Base-by-base conservation (phyloP, 2,329 filamentous ascomycete species). In the Colletotrichum graminicola region DNA sequence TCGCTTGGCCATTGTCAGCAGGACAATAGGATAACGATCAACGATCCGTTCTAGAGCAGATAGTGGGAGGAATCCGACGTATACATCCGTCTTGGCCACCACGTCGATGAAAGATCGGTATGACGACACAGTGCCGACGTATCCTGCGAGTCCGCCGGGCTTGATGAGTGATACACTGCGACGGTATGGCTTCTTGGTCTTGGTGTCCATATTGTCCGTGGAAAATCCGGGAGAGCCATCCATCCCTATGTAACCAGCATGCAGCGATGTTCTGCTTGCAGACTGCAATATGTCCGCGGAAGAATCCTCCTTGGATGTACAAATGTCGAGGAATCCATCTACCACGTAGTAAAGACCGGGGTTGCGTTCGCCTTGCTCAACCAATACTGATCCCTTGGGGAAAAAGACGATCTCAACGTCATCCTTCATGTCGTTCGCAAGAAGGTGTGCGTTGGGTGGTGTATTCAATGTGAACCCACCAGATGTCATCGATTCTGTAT, bases 381-480 rank as follows among this genome's bases (percentile, higher is more conserved):
- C 95, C 21, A 99, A 87, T 0, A 99, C 93, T 1, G 96, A 95
- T 2, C 93, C 95, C 79, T 98, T 94, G 0, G 95, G 95, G 75
- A 99, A 99, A 83, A 93, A 98, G 7, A 99, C 96, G 74, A 99
- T 98, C 78, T 99, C 96, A 3, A 98, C 90, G 64, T 99, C 96
- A 73, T 97, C 92, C 74, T 92, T 92, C 82, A 98, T 88, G 73
- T 98, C 95, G 70, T 94, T 90, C 5, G 90, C 89, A 6, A 95
- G 83, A 4, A 86, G 82, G 65, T 94, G 86, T 0, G 91, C 87
- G 74, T 91, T 93, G 0, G 90, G 89, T 0, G 89, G 88, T 4
- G 88, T 87, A 43, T 84, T 82, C 52, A 89, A 86, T 4, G 89
- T 89, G 57, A 91, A 84, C 0, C 90, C 90, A 5, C 90, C 88